A percentile compares a stretch with the other conserved stretches of the same genome.
Evolutionary conservation across 495 filamentous ascomycete species (phyloP).

Genomic region (Hypoxylon perforatum): DNA sequence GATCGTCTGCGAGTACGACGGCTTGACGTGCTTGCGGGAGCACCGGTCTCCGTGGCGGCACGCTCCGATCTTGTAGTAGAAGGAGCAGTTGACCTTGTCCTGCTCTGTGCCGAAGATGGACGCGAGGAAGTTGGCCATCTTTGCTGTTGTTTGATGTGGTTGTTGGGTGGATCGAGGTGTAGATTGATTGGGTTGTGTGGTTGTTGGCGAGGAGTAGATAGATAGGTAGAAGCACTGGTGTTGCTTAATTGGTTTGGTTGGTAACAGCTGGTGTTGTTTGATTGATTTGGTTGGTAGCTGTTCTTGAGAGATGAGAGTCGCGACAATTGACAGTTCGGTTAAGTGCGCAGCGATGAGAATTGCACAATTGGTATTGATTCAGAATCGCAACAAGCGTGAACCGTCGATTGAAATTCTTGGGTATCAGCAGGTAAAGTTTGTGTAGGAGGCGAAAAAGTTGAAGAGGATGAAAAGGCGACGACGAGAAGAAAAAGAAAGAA

Average conservation of each 20-base stretch:
- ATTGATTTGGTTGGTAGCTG: background rate
- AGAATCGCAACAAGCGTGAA: background rate
- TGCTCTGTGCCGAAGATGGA: slow-evolving; percentile 99
- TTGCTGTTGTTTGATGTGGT: slow-evolving; percentile 21
- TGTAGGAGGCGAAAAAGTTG: background rate
- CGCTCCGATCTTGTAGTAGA: slow-evolving; percentile 93
- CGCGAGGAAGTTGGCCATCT: slow-evolving; percentile 94
- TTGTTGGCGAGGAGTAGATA: background rate
- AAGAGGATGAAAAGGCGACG: slow-evolving; percentile 6
- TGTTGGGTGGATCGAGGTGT: background rate
- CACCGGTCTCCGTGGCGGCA: slow-evolving; percentile 98
- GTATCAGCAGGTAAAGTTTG: background rate
- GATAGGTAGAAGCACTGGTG: no score
- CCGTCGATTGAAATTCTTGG: background rate
- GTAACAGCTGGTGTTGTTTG: background rate
- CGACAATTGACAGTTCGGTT: background rate
- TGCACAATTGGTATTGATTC: background rate
- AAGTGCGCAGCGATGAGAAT: background rate
- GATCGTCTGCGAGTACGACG: slow-evolving; percentile 96
- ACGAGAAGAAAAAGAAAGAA: slow-evolving; percentile 25
- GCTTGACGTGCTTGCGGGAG: slow-evolving; percentile 98
- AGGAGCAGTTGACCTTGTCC: slow-evolving; percentile 79
- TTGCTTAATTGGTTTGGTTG: no score
- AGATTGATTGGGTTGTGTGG: background rate
- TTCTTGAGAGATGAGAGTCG: background rate